phyloP scores from a whole-genome alignment of 208 protist genomes.

The Leishmania guyanensis region DNA sequence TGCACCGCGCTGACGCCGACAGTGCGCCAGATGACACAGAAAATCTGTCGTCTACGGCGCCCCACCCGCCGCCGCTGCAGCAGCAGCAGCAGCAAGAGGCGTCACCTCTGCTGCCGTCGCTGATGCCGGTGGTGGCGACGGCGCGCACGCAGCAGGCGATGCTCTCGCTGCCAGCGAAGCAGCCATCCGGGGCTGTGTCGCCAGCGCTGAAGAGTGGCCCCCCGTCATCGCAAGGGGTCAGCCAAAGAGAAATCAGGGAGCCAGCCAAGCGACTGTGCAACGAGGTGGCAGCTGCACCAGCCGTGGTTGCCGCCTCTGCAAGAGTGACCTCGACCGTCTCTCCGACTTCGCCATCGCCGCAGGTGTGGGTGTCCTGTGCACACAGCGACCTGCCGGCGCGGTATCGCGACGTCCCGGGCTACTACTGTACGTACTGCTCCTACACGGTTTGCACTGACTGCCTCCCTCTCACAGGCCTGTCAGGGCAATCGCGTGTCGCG shows the following conservation, averaged over 20 bases:
- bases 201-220: not conserved
- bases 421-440: constrained; percentile 84
- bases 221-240: not conserved
- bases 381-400: constrained; percentile 49
- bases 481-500: not conserved
- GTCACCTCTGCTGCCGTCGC: not conserved
- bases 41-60: not conserved
- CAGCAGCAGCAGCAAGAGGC: not conserved
- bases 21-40: not conserved
- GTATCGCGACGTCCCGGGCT: constrained; percentile 65
- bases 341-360: constrained; percentile 5
- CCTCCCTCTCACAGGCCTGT: constrained; percentile 25
- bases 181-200: too few species aligned
- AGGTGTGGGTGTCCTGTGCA: constrained; percentile 43
- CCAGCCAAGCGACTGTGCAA: not conserved
- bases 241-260: not conserved
- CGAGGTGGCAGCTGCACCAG: not conserved
- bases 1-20: not conserved
- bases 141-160: not conserved
- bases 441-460: constrained; percentile 76
- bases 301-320: not conserved
- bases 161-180: not conserved
- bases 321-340: not conserved
- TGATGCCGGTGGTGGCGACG: not conserved
- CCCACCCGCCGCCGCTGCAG: not conserved